phyloP scores from a whole-genome alignment of 768 basidiomycete species.

The Arthromyces matolae region DNA sequence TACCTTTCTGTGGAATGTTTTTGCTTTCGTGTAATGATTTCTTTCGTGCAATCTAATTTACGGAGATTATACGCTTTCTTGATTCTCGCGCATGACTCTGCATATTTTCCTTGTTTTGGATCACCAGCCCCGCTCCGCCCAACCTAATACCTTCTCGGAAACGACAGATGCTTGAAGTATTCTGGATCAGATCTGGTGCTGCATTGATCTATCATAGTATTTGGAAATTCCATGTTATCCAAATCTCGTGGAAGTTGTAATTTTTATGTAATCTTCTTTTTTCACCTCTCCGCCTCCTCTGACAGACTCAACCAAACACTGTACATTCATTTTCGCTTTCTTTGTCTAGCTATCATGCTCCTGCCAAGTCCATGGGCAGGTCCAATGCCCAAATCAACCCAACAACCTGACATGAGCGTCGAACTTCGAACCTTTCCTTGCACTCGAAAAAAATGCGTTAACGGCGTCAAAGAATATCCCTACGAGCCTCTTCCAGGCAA shows the following conservation, averaged over 20 bases:
- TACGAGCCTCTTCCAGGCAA: slow-evolving; percentile 1
- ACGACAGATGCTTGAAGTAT: too few relatives aligned
- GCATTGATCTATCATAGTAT: neutral
- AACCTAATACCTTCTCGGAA: too few relatives aligned
- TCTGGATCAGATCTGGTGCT: neutral
- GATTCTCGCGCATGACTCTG: too few relatives aligned
- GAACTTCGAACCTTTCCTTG: neutral
- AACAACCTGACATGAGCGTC: slow-evolving; percentile 6
- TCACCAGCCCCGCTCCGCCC: too few relatives aligned
- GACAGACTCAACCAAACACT: too few relatives aligned
- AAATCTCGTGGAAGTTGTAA: too few relatives aligned
- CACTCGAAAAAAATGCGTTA: neutral
- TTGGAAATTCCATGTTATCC: neutral
- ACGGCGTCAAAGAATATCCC: neutral
- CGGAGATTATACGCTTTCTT: neutral
- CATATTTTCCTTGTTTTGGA: too few relatives aligned
- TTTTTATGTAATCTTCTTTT: neutral
- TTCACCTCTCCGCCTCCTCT: neutral
- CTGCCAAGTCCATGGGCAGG: slow-evolving; percentile 8
- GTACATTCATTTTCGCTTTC: neutral
- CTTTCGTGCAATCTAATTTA: neutral
- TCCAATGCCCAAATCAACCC: neutral
- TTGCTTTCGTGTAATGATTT: neutral
- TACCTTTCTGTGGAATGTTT: neutral
- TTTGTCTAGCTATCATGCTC: neutral